These are phyloP conservation scores for Sisymbrium irio DNA, from an alignment of 345 rosid genomes.

Conservation along the genomic window DNA sequence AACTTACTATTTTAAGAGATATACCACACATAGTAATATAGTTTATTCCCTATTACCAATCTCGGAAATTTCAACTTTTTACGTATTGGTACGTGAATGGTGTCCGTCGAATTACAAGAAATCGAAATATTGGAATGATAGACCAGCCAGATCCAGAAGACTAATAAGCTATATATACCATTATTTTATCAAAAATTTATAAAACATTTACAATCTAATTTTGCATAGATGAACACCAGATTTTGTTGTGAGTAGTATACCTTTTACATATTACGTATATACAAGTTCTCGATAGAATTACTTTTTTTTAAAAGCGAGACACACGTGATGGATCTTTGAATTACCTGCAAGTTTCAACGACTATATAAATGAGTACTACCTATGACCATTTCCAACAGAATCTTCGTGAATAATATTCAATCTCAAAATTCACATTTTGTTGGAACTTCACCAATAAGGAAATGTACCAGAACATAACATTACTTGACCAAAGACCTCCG, in stretches of 20 bases:
- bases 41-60: neutral
- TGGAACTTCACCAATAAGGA: neutral
- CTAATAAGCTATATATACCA: neutral
- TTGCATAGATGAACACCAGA: neutral
- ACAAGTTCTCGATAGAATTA: neutral
- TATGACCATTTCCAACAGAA: neutral
- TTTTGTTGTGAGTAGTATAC: too few relatives aligned
- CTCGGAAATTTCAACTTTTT: neutral
- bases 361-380: neutral
- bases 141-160: neutral
- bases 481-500: constrained; percentile 23
- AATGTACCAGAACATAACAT: neutral
- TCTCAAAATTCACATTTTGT: neutral
- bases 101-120: neutral
- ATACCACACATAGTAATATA: neutral
- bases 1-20: constrained; percentile 25
- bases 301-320: neutral
- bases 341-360: neutral
- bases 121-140: neutral
- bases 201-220: neutral
- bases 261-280: too few relatives aligned
- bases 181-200: neutral
- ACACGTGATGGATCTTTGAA: neutral
- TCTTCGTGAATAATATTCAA: neutral
- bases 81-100: neutral